Conservation (phyloP, 208 protist genomes). For the Novymonas esmeraldas region DNA sequence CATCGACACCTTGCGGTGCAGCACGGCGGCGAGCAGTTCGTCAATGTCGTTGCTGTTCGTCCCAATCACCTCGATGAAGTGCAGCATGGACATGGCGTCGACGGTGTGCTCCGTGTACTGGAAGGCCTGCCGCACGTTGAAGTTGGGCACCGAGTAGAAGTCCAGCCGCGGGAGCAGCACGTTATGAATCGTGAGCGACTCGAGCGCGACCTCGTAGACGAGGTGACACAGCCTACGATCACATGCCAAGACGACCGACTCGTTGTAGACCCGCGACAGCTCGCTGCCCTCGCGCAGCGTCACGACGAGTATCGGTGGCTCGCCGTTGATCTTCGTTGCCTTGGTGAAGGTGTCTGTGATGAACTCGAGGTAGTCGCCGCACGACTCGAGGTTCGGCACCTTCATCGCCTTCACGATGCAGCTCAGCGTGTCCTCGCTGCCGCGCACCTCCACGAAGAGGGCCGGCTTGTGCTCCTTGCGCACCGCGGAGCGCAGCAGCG, state of each 20-base stretch:
- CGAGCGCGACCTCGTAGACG: constrained; percentile 75
- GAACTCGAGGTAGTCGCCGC: constrained; percentile 81
- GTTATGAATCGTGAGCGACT: constrained; percentile 61
- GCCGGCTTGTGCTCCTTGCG: constrained; percentile 78
- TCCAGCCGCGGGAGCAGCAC: constrained; percentile 71
- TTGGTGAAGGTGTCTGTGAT: constrained; percentile 74
- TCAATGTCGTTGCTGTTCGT: constrained; percentile 85
- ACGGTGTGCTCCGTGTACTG: constrained; percentile 79
- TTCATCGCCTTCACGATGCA: constrained; percentile 68
- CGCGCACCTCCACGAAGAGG: constrained; percentile 78
- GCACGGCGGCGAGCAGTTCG: constrained; percentile 73
- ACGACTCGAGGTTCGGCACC: constrained; percentile 84
- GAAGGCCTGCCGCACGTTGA: constrained; percentile 62
- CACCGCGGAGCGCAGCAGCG: constrained; percentile 63
- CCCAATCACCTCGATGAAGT: constrained; percentile 79
- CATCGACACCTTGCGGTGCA: constrained; percentile 52
- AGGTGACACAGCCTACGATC: constrained; percentile 79
- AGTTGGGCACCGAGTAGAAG: constrained; percentile 80
- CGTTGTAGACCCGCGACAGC: constrained; percentile 78
- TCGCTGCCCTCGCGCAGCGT: constrained; percentile 77
- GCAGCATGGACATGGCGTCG: constrained; percentile 59
- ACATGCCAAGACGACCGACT: constrained; percentile 68
- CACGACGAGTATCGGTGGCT: constrained; percentile 74
- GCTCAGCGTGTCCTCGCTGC: constrained; percentile 70
- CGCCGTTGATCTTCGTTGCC: constrained; percentile 69